Evolutionary conservation across 1,284 basidiomycete species (phyloP).

Genomic region (Ceratobasidium sp.): DNA sequence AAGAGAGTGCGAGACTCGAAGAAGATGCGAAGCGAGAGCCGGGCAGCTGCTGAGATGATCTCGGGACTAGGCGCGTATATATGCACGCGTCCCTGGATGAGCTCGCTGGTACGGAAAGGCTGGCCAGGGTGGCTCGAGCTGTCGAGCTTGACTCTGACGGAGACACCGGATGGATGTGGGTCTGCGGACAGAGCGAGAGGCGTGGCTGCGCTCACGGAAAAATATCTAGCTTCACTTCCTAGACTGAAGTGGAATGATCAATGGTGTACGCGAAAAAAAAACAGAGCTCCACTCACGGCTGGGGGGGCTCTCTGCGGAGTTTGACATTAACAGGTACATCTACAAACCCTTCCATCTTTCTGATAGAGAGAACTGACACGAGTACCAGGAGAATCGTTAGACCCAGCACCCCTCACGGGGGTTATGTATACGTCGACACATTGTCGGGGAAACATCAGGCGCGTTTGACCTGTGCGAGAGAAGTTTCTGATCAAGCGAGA

Average conservation of each 20-base stretch:
- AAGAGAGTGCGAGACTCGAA: constrained; percentile 31
- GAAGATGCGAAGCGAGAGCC: constrained; percentile 18
- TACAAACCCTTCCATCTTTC: neutral
- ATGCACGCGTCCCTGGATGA: constrained; percentile 15
- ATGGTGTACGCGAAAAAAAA: too few species aligned
- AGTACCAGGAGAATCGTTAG: neutral
- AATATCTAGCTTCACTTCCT: constrained; percentile 13
- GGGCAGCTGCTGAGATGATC: neutral
- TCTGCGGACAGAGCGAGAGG: constrained; percentile 2
- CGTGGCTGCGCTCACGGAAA: constrained; percentile 32
- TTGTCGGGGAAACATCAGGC: neutral
- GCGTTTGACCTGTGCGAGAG: neutral
- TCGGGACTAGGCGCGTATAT: constrained; percentile 5
- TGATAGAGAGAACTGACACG: neutral
- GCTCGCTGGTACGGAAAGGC: constrained; percentile 18
- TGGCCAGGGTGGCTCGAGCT: constrained; percentile 11
- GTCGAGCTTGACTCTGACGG: constrained; percentile 18
- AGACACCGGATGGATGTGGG: constrained; percentile 17
- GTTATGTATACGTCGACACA: neutral
- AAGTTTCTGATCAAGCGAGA: too few species aligned
- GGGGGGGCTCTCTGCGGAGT: neutral
- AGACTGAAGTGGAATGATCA: too few species aligned
- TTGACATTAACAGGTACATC: neutral
- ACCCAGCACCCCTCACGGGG: too few species aligned
- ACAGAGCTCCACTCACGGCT: neutral